Evolutionary conservation across 176 grass and related monocot genomes (phyloP).

Genomic region (Paspalum vaginatum): DNA sequence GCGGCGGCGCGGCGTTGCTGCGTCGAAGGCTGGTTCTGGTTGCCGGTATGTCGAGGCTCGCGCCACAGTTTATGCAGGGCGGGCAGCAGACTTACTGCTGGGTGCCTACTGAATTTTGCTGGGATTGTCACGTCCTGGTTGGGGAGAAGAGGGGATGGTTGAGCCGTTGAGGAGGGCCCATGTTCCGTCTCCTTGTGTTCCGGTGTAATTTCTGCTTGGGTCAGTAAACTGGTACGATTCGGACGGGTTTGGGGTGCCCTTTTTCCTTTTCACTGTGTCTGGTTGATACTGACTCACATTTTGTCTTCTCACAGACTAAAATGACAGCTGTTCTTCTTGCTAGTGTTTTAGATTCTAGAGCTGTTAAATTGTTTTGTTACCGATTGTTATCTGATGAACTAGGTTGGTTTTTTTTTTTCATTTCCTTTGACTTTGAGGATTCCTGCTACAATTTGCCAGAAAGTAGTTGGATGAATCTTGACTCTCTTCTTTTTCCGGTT

Average conservation of each 20-base stretch:
- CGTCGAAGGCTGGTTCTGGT: background rate
- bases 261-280: slow-evolving; percentile 23
- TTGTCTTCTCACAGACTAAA: background rate
- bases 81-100: background rate
- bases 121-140: background rate
- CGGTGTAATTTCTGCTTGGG: background rate
- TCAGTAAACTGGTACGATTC: background rate
- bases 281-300: background rate
- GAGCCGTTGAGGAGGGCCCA: background rate
- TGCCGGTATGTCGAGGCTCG: background rate
- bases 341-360: background rate
- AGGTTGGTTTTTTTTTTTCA: background rate
- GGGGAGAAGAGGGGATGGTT: background rate
- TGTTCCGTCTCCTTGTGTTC: background rate
- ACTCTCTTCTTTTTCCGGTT: background rate
- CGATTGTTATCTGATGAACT: background rate
- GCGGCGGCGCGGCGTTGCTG: background rate
- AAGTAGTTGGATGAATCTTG: background rate
- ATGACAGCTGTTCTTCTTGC: background rate
- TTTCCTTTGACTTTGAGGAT: background rate
- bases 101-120: background rate
- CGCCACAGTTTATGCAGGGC: background rate
- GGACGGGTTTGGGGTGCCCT: background rate
- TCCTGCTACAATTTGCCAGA: background rate
- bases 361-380: background rate